phyloP scores from a whole-genome alignment of 805 yeast genomes.

The Candida palmyrensis region DNA sequence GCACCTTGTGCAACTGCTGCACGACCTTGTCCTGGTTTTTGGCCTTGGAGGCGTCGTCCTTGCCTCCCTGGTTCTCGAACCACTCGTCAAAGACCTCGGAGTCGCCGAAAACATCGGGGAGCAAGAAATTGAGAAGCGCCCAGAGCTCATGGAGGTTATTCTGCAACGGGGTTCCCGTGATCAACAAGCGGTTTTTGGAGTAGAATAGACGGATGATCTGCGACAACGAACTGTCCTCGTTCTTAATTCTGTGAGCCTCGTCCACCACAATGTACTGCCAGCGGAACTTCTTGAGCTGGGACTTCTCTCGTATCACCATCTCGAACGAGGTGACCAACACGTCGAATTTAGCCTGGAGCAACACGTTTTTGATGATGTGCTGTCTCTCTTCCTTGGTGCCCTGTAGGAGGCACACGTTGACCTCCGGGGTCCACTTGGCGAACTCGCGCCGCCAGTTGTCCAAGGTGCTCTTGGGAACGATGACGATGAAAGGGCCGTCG shows the following conservation, averaged over 20 bases:
- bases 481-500: conserved; percentile 86
- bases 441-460: conserved; percentile 97
- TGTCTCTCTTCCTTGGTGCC: conserved; percentile 84
- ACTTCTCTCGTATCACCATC: conserved; percentile 86
- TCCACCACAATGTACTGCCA: conserved; percentile 95
- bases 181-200: conserved; percentile 76
- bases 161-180: conserved; percentile 95
- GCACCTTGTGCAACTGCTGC: conserved; percentile 80
- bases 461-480: conserved; percentile 92
- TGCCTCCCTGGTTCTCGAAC: conserved; percentile 59
- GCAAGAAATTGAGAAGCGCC: conserved; percentile 85
- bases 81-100: conserved; percentile 86
- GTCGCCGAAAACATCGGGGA: conserved; percentile 95
- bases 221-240: conserved; percentile 86
- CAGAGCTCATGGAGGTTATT: conserved; percentile 93
- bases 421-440: conserved; percentile 94
- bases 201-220: conserved; percentile 88
- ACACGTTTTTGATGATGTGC: conserved; percentile 49
- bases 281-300: conserved; percentile 69
- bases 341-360: conserved; percentile 77
- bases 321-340: conserved; percentile 90
- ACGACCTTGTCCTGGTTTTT: conserved; percentile 63
- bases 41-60: conserved; percentile 20
- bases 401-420: conserved; percentile 75
- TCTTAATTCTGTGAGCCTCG: conserved; percentile 95